Conservation (phyloP, 2,329 filamentous ascomycete genomes). For the Hypocrella siamensis region DNA sequence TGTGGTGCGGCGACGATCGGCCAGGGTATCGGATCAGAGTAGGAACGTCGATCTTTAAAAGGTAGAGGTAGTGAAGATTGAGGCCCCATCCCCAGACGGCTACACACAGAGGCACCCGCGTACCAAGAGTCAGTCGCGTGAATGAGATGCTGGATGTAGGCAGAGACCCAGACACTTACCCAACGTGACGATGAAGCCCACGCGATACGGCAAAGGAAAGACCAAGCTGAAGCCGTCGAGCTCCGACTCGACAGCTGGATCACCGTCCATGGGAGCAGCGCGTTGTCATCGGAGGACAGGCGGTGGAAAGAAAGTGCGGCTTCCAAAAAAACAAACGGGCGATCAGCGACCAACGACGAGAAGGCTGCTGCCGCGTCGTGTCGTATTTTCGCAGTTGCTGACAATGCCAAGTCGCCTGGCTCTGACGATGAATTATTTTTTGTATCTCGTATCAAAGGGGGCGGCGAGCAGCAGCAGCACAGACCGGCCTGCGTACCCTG, state of each 20-base stretch:
- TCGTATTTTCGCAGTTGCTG: too few relatives aligned
- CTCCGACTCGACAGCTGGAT: conserved; percentile 51
- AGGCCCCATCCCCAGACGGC: conserved; percentile 91
- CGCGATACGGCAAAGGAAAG: conserved; percentile 78
- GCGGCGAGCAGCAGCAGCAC: too few relatives aligned
- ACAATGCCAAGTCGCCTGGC: too few relatives aligned
- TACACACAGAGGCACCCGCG: conserved; percentile 19
- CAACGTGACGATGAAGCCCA: conserved; percentile 71
- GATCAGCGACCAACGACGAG: too few relatives aligned
- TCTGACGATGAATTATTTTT: too few relatives aligned
- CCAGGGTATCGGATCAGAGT: conserved; percentile 73
- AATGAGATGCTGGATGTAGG: neutral
- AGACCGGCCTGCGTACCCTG: too few relatives aligned
- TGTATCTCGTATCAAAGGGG: too few relatives aligned
- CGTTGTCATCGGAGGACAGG: conserved; percentile 1
- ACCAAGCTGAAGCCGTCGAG: conserved; percentile 78
- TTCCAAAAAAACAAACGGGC: too few relatives aligned
- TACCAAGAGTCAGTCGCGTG: neutral
- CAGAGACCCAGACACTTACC: conserved; percentile 36
- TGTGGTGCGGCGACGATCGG: conserved; percentile 53
- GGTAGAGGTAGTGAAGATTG: conserved; percentile 76
- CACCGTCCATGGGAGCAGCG: conserved; percentile 47
- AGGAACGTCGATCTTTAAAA: conserved; percentile 73
- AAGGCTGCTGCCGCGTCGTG: too few relatives aligned
- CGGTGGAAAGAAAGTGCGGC: neutral